Percentiles rank a stretch among this genome's conserved stretches.
Evolutionary conservation across 2,329 filamentous ascomycete species (phyloP).

Genomic region (Pseudomassariella vexata): DNA sequence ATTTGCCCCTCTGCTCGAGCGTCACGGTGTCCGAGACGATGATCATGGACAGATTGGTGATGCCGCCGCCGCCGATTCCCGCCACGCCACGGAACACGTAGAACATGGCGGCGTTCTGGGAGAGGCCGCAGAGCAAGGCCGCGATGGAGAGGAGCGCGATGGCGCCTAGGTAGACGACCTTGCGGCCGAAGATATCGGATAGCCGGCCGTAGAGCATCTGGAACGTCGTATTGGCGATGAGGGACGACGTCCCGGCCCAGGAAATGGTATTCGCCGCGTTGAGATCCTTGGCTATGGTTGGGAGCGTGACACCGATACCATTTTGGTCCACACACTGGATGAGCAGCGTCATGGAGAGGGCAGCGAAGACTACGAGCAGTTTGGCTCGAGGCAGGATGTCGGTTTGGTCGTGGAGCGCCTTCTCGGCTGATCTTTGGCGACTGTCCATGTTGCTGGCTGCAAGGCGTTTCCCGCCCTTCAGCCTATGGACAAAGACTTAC

Average conservation of each 20-base stretch:
- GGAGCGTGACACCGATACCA: constrained; percentile 25
- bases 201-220: constrained; percentile 67
- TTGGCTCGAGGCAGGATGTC: constrained; percentile 22
- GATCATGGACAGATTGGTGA: constrained; percentile 29
- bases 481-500: neutral
- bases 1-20: constrained; percentile 27
- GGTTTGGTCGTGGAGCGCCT: constrained; percentile 6
- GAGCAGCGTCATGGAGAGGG: constrained; percentile 24
- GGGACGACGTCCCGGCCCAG: constrained; percentile 31
- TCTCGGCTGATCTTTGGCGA: constrained; percentile 5
- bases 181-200: constrained; percentile 49
- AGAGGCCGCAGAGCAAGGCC: constrained; percentile 26
- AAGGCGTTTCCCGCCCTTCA: too few relatives aligned
- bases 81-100: constrained; percentile 28
- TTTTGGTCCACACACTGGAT: constrained; percentile 32
- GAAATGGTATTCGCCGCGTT: constrained; percentile 23
- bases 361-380: constrained; percentile 22
- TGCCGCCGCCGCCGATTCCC: constrained; percentile 28
- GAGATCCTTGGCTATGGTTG: constrained; percentile 29
- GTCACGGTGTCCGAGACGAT: constrained; percentile 31
- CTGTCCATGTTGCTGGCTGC: too few relatives aligned
- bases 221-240: constrained; percentile 53
- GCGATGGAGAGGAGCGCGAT: constrained; percentile 22
- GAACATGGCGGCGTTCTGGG: constrained; percentile 22
- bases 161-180: constrained; percentile 23